Evolutionary conservation across 129 eudicot species (phyloP).

Genomic region (Oenanthe sinensis): DNA sequence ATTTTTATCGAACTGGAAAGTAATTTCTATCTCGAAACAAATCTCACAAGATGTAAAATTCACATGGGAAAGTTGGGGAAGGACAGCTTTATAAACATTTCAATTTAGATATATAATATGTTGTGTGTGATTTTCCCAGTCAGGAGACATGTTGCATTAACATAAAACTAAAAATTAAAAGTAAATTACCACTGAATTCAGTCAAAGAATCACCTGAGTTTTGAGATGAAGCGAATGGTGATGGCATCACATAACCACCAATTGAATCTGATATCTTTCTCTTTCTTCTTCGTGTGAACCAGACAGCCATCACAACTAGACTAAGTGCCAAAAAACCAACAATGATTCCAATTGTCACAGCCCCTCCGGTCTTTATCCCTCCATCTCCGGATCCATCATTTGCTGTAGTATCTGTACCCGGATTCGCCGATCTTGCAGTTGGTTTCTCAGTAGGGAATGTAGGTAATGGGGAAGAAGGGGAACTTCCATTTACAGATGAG

Average conservation of each 20-base stretch:
- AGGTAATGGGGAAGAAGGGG: conserved; percentile 28
- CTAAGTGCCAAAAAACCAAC: conserved; percentile 49
- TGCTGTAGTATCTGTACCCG: conserved; percentile 29
- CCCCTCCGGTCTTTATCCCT: conserved; percentile 32
- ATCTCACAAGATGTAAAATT: no score
- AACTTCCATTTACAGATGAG: conserved; percentile 21
- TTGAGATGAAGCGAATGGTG: conserved; percentile 81
- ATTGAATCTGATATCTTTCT: conserved; percentile 30
- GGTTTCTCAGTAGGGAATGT: conserved; percentile 56
- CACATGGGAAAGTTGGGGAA: no score
- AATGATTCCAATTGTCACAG: conserved; percentile 47
- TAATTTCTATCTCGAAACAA: no score
- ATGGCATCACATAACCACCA: conserved; percentile 49
- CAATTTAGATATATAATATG: background rate
- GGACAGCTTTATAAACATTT: background rate
- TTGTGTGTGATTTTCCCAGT: background rate
- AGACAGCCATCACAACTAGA: conserved; percentile 52
- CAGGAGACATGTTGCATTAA: background rate
- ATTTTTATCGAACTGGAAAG: no score
- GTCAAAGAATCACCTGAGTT: conserved; percentile 55
- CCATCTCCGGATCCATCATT: conserved; percentile 17
- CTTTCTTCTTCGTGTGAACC: conserved; percentile 52
- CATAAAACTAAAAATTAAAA: conserved; percentile 7
- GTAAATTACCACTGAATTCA: background rate
- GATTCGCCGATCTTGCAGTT: conserved; percentile 40